Base-by-base conservation (phyloP, 805 yeast genomes). In the Starmera dryadoides region DNA sequence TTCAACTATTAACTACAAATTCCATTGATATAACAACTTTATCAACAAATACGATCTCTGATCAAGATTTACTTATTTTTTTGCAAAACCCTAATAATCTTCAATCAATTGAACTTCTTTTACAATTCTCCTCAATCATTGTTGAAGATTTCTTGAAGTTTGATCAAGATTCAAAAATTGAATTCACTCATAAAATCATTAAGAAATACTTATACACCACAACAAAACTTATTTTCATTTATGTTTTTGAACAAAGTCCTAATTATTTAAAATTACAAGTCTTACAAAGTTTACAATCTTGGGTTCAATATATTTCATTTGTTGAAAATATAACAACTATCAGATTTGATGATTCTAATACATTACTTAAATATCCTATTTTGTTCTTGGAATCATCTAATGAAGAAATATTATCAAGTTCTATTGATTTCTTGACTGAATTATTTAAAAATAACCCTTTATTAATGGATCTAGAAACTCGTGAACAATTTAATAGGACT, bases 101-200 rank as follows among this genome's bases (percentile, higher is more conserved):
- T n/a, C 9, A 6, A 21, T 33, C 44, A 8, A 37, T 44, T 21
- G 21, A 28, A 17, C 35, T 63, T 6, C 14, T 54, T 0, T 34
- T 68, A 3, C 38, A 56, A 1, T 68, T 74, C 33, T 58, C 69
- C 3, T 63, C 78, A 11, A 73, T 72, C 7, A 42, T 76, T 0
- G 69, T 67, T 1, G 85, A 78, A 45, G 85, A 79, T 38, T 47
- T 73, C 10, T 48, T 62, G 26, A 74, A 70, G 34, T 39, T 50
- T 11, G 43, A 63, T 45, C 47, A 41, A 40, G 41, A 42, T 58
- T 2, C 41, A 53, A 36, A 42, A 35, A 35, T 47, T 41, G 16
- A 48, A 2, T 53, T 54, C 4, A 41, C 73, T 14, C 78, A 77
- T 48, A 51, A 57, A 15, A 34, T 50, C 1, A 57, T 77, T 1